Percentiles rank a stretch among this genome's conserved stretches.
Conservation (phyloP, 2,329 filamentous ascomycete genomes). For the Xylariaceae sp. region DNA sequence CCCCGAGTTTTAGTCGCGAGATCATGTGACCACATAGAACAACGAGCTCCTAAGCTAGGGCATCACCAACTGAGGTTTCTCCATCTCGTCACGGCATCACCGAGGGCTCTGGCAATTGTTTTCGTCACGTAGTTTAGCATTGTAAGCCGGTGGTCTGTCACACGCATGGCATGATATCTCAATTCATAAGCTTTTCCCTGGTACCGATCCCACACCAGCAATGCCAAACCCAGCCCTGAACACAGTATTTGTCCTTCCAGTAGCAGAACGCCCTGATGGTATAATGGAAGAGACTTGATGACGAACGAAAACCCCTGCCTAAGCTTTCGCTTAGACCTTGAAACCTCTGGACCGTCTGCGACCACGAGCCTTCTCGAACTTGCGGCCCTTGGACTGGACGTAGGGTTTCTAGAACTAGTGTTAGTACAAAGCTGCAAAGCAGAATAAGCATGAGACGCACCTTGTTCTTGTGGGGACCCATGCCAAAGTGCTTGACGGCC, state of each 20-base stretch:
- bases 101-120: not conserved
- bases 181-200: slow-evolving; percentile 36
- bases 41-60: no score
- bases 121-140: slow-evolving; percentile 18
- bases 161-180: slow-evolving; percentile 31
- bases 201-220: slow-evolving; percentile 47
- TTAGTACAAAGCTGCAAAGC: slow-evolving; percentile 32
- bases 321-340: slow-evolving; percentile 81
- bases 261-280: slow-evolving; percentile 27
- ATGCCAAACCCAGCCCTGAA: slow-evolving; percentile 37
- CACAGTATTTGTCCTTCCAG: slow-evolving; percentile 29
- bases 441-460: slow-evolving; percentile 54
- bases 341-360: slow-evolving; percentile 97
- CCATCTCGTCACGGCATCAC: not conserved
- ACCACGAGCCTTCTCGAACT: slow-evolving; percentile 99
- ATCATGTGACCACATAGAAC: slow-evolving; percentile 25
- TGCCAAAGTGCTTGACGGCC: slow-evolving; percentile 98
- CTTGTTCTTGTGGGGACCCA: slow-evolving; percentile 98
- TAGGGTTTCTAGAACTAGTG: slow-evolving; percentile 72
- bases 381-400: slow-evolving; percentile 97
- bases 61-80: not conserved
- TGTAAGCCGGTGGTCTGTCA: slow-evolving; percentile 18
- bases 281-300: slow-evolving; percentile 33
- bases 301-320: slow-evolving; percentile 30
- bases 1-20: slow-evolving; percentile 21